These are phyloP conservation scores for Russula sp. DNA, from an alignment of 768 basidiomycete genomes.

Conservation along the genomic window DNA sequence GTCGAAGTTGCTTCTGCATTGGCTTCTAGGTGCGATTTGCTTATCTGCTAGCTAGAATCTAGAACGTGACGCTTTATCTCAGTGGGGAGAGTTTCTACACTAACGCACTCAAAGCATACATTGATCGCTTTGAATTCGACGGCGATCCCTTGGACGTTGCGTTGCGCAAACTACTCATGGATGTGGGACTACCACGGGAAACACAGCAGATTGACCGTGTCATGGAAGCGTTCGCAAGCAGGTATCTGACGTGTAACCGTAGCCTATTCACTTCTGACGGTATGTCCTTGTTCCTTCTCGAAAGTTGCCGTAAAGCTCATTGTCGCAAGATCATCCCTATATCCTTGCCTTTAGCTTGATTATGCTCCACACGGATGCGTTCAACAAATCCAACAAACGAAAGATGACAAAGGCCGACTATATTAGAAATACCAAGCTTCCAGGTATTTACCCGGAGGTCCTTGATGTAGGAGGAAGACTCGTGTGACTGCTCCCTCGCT, in stretches of 20 bases:
- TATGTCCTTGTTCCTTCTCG: conserved; percentile 29
- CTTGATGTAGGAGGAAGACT: conserved; percentile 60
- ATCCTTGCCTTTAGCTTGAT: conserved; percentile 96
- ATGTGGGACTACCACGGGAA: conserved; percentile 86
- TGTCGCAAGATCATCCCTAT: conserved; percentile 81
- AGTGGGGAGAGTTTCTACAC: conserved; percentile 71
- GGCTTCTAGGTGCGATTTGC: conserved; percentile 61
- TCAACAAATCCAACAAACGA: conserved; percentile 95
- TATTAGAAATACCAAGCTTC: conserved; percentile 83
- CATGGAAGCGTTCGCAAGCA: conserved; percentile 87
- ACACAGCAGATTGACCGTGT: conserved; percentile 99
- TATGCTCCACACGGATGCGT: conserved; percentile 97
- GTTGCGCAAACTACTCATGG: conserved; percentile 83
- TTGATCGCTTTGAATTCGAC: conserved; percentile 71
- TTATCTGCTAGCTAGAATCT: neutral
- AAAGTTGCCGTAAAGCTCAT: conserved; percentile 3
- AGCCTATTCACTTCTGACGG: conserved; percentile 73
- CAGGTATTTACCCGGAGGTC: conserved; percentile 76
- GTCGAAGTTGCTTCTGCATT: conserved; percentile 75
- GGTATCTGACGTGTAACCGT: conserved; percentile 81
- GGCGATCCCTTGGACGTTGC: conserved; percentile 87
- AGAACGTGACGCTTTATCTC: conserved; percentile 2
- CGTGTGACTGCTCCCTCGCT: neutral
- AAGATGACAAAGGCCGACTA: conserved; percentile 98
- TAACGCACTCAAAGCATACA: conserved; percentile 62